Evolutionary conservation across 768 basidiomycete genomes (phyloP).

Genomic region (Boletus eberwhitei): DNA sequence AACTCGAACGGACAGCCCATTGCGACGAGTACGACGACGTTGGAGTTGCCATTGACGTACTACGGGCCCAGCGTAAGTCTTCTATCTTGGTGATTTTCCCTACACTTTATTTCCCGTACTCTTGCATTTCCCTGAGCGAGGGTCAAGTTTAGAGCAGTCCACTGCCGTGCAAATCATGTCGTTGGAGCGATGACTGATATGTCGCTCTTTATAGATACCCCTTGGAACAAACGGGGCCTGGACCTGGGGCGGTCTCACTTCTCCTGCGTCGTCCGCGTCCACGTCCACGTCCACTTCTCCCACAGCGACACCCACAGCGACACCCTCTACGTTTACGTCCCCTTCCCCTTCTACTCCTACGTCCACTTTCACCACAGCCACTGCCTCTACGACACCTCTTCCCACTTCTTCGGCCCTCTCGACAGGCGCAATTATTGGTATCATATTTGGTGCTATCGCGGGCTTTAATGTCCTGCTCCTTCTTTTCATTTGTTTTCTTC

Average conservation of each 20-base stretch:
- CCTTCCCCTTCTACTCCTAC: slow-evolving; percentile 27
- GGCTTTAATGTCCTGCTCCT: slow-evolving; percentile 58
- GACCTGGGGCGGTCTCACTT: slow-evolving; percentile 71
- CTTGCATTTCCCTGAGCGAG: not conserved
- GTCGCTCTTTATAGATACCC: slow-evolving; percentile 55
- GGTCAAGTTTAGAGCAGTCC: not conserved
- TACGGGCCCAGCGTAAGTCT: slow-evolving; percentile 76
- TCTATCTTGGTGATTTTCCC: not conserved
- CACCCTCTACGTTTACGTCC: slow-evolving; percentile 30
- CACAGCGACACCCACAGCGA: slow-evolving; percentile 25
- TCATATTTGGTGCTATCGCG: slow-evolving; percentile 49
- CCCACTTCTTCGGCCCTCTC: slow-evolving; percentile 30
- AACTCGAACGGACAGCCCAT: slow-evolving; percentile 50
- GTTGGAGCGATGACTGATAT: slow-evolving; percentile 11
- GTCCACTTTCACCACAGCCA: slow-evolving; percentile 2
- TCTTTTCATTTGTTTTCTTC: slow-evolving; percentile 33
- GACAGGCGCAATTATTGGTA: slow-evolving; percentile 31
- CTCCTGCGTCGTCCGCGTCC: slow-evolving; percentile 47
- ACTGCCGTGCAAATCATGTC: slow-evolving; percentile 4
- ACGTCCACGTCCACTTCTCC: slow-evolving; percentile 7
- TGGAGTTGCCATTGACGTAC: slow-evolving; percentile 74
- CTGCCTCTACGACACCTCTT: slow-evolving; percentile 26
- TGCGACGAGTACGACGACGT: slow-evolving; percentile 55
- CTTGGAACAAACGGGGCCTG: slow-evolving; percentile 58
- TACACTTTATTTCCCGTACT: not conserved